These are phyloP conservation scores for Artemisia tridentata DNA, from an alignment of 129 eudicot species.

Conservation along the genomic window DNA sequence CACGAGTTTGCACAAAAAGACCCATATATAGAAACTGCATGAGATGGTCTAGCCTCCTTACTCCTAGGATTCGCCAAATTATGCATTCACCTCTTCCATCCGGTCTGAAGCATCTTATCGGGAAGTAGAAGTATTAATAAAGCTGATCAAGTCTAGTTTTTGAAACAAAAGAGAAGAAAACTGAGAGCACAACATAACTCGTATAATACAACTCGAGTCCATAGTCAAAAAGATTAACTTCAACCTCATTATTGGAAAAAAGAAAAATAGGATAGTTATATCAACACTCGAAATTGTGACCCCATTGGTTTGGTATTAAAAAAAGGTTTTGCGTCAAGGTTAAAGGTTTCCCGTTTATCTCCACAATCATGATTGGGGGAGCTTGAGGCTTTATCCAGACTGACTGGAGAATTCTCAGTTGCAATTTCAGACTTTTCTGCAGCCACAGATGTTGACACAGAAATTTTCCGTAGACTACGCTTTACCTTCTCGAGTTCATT, in stretches of 20 bases:
- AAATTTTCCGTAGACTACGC: slow-evolving; percentile 61
- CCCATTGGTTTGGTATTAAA: too few species aligned
- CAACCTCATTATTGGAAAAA: too few species aligned
- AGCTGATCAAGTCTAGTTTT: slow-evolving; percentile 7
- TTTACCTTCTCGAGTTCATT: slow-evolving; percentile 83
- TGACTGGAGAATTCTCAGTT: slow-evolving; percentile 32
- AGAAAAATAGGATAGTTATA: too few species aligned
- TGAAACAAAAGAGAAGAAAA: too few species aligned
- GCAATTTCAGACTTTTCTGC: slow-evolving; percentile 44
- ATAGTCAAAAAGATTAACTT: too few species aligned
- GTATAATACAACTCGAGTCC: too few species aligned
- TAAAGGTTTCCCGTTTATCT: slow-evolving; percentile 28
- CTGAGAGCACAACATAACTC: too few species aligned
- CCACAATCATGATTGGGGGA: slow-evolving; percentile 32
- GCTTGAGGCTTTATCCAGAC: too few species aligned
- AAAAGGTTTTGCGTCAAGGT: too few species aligned
- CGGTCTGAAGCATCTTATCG: slow-evolving; percentile 48
- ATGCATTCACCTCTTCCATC: slow-evolving; percentile 69
- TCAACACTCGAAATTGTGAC: too few species aligned
- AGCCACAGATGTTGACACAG: slow-evolving; percentile 32
- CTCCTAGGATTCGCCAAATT: slow-evolving; percentile 1
- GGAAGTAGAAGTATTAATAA: slow-evolving; percentile 25
- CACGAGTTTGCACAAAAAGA: slow-evolving; percentile 23
- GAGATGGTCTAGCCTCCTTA: background rate
- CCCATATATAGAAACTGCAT: slow-evolving; percentile 5